Evolutionary conservation across 805 yeast genomes (phyloP).

Genomic region (Saitoella complicata): DNA sequence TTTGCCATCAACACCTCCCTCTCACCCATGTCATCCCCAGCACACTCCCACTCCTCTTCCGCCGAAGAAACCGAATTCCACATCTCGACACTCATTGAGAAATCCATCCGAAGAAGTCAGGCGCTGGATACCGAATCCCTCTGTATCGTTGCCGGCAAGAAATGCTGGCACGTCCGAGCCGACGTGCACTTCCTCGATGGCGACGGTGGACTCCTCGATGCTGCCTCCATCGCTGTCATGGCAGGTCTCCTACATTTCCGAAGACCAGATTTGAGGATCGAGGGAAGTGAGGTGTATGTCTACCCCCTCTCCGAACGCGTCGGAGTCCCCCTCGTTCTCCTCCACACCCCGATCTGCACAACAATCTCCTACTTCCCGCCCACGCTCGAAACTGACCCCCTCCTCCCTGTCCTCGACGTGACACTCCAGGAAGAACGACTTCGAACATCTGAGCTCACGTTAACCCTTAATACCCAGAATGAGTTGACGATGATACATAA

Average conservation of each 20-base stretch:
- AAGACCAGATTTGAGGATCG: slow-evolving; percentile 66
- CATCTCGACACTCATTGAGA: slow-evolving; percentile 71
- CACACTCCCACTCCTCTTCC: not conserved
- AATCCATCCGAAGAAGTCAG: slow-evolving; percentile 76
- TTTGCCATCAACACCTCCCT: slow-evolving; percentile 74
- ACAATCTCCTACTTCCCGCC: slow-evolving; percentile 78
- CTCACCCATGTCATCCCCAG: slow-evolving; percentile 41
- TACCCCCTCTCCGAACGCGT: slow-evolving; percentile 65
- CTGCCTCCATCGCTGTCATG: slow-evolving; percentile 79
- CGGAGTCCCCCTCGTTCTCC: slow-evolving; percentile 68
- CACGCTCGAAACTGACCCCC: slow-evolving; percentile 5
- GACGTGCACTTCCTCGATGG: slow-evolving; percentile 77
- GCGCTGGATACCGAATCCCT: slow-evolving; percentile 82
- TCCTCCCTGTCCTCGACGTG: slow-evolving; percentile 45
- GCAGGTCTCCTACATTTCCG: slow-evolving; percentile 68
- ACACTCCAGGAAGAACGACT: slow-evolving; percentile 58
- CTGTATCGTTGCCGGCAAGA: slow-evolving; percentile 78
- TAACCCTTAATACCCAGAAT: slow-evolving; percentile 76
- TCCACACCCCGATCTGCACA: slow-evolving; percentile 81
- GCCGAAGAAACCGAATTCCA: slow-evolving; percentile 68
- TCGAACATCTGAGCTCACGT: slow-evolving; percentile 63
- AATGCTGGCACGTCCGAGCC: slow-evolving; percentile 83
- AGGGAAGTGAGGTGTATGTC: slow-evolving; percentile 16
- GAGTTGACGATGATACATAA: slow-evolving; percentile 83
- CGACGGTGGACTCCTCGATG: slow-evolving; percentile 88